Base-by-base conservation (phyloP, 2,329 filamentous ascomycete genomes). In the Fusarium sambucinum region DNA sequence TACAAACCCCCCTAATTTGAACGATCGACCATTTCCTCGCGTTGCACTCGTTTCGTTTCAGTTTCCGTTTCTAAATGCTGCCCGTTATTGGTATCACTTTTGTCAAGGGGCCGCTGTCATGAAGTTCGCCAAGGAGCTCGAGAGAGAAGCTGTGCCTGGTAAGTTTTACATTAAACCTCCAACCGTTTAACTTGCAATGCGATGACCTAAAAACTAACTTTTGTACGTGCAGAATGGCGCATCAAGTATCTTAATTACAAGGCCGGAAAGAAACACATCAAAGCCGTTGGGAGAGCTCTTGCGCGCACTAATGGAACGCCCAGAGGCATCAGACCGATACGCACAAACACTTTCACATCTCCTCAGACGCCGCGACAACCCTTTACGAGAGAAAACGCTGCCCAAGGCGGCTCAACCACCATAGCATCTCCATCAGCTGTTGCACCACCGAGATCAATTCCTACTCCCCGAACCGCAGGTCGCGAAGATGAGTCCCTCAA, bases 221-320 rank as follows among this genome's bases (percentile, higher is more conserved):
- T 47, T 35, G 44, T 25, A 46, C 21, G 13, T 50, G 48, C 71
- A 90, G 88, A 98, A 87, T 98, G 95, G 95, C 89, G 92, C 75
- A 87, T 90, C 78, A 97, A 97, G 80, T 98, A 97, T 79, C 86
- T 98, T 73, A 89, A 97, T 80, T 98, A 98, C 85, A 97, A 97
- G 85, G 89, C 89, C 58, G 95, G 94, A 63, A 98, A 98, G 82
- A 97, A 97, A 82, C 91, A 94, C 77, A 86, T 98, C 79, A 98
- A 97, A 80, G 89, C 89, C 58, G 90, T 97, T 53, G 81, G 86
- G 25, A 87, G 91, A 65, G 93, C 93, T 61, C 86, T 96, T 65
- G 85, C 87, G 82, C 80, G 88, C 82, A 79, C 87, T 77, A 82
- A 86, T 63, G 78, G 82, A 60, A 86, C 87, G 1, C 86, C 89